A percentile compares a stretch with the other conserved stretches of the same genome.
Conservation (phyloP, 2,329 filamentous ascomycete genomes). For the Trichoderma sp. region DNA sequence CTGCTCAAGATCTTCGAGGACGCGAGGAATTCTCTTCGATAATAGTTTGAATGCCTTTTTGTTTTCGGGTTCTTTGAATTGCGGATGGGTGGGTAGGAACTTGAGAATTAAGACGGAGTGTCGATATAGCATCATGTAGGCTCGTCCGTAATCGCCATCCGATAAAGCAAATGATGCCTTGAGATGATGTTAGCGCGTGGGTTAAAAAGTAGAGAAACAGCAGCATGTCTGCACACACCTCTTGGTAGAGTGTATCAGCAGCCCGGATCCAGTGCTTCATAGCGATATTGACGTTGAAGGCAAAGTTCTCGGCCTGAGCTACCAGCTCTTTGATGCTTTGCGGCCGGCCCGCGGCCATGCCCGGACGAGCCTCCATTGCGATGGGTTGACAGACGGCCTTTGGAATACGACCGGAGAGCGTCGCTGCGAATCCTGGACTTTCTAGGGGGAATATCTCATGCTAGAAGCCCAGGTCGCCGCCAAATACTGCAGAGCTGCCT, state of each 20-base stretch:
- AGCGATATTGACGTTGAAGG: slow-evolving; percentile 73
- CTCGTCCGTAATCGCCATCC: slow-evolving; percentile 82
- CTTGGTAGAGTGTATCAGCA: slow-evolving; percentile 72
- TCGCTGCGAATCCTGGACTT: slow-evolving; percentile 12
- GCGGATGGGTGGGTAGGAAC: slow-evolving; percentile 71
- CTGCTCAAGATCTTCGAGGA: slow-evolving; percentile 68
- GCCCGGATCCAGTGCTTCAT: slow-evolving; percentile 80
- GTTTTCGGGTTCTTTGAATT: slow-evolving; percentile 64
- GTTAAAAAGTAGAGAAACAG: not conserved
- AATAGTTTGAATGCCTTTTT: slow-evolving; percentile 58
- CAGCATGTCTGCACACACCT: slow-evolving; percentile 50
- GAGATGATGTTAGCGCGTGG: slow-evolving; percentile 23
- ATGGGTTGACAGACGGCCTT: not conserved
- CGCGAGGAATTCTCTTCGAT: slow-evolving; percentile 49
- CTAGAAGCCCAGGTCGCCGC: slow-evolving; percentile 11
- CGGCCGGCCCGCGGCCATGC: slow-evolving; percentile 49
- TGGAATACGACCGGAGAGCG: not conserved
- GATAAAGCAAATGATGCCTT: slow-evolving; percentile 81
- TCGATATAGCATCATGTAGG: slow-evolving; percentile 87
- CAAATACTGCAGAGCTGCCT: slow-evolving; percentile 11
- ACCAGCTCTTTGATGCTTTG: slow-evolving; percentile 73
- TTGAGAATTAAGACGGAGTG: slow-evolving; percentile 82
- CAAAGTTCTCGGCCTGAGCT: slow-evolving; percentile 71
- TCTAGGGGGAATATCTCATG: slow-evolving; percentile 17
- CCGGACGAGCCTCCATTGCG: slow-evolving; percentile 30